A percentile compares a stretch with the other conserved stretches of the same genome.
Evolutionary conservation across 1,139 yeast species (phyloP).

Genomic region (Wickerhamomyces sp.): DNA sequence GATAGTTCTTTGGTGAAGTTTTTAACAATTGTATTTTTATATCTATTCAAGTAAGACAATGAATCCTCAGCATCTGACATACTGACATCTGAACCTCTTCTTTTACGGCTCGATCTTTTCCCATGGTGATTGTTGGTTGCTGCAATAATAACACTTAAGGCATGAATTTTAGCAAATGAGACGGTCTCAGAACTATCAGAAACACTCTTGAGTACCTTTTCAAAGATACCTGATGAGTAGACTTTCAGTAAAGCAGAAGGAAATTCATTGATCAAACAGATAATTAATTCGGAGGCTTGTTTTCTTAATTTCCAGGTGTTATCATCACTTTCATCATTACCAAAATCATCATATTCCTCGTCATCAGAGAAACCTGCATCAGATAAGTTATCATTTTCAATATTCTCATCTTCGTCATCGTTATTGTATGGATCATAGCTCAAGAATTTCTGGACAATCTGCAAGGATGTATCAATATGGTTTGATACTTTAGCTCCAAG

Average conservation of each 20-base stretch:
- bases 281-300: slow-evolving; percentile 43
- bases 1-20: slow-evolving; percentile 20
- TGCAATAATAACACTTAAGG: slow-evolving; percentile 25
- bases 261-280: slow-evolving; percentile 34
- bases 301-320: slow-evolving; percentile 69
- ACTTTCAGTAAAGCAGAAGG: slow-evolving; percentile 25
- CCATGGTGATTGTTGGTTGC: slow-evolving; percentile 26
- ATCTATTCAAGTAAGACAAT: slow-evolving; percentile 13
- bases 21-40: slow-evolving; percentile 16
- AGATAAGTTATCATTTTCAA: slow-evolving; percentile 25
- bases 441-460: slow-evolving; percentile 37
- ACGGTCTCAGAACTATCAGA: slow-evolving; percentile 36
- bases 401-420: slow-evolving; percentile 25
- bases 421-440: slow-evolving; percentile 53
- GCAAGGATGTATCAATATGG: slow-evolving; percentile 30
- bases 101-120: slow-evolving; percentile 21
- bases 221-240: slow-evolving; percentile 23
- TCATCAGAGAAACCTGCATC: slow-evolving; percentile 31
- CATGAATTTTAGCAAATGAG: slow-evolving; percentile 29
- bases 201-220: slow-evolving; percentile 25
- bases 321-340: slow-evolving; percentile 44
- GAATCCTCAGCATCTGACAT: slow-evolving; percentile 25
- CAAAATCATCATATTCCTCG: slow-evolving; percentile 38
- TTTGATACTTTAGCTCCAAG: slow-evolving; percentile 23
- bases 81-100: slow-evolving; percentile 31